Conservation (phyloP, 78 protist genomes). For the Dictyostelium intermedium region DNA sequence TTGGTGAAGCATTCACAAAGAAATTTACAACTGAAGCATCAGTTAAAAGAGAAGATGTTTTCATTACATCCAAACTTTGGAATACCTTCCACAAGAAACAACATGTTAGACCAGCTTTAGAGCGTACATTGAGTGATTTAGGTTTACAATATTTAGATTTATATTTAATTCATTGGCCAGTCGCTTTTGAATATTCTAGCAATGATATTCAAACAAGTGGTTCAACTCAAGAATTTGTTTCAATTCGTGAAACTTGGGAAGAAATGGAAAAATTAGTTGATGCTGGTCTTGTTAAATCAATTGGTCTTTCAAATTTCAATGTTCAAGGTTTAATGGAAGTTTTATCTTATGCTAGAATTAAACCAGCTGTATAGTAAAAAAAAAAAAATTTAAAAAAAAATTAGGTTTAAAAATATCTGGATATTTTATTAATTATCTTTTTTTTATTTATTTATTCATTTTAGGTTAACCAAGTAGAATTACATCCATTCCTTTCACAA, state of each 20-base stretch:
- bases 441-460: too few relatives aligned
- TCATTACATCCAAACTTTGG: slow-evolving; percentile 88
- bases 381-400: too few relatives aligned
- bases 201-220: not conserved
- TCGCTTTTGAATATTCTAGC: slow-evolving; percentile 54
- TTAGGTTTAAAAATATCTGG: too few relatives aligned
- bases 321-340: slow-evolving; percentile 42
- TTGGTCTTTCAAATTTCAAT: slow-evolving; percentile 82
- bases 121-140: slow-evolving; percentile 63
- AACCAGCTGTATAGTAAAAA: slow-evolving; percentile 77
- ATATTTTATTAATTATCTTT: too few relatives aligned
- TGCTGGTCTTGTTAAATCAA: slow-evolving; percentile 65
- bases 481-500: slow-evolving; percentile 85
- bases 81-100: slow-evolving; percentile 73
- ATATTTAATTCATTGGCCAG: slow-evolving; percentile 91
- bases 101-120: slow-evolving; percentile 76
- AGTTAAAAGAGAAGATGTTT: slow-evolving; percentile 84
- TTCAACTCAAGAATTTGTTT: slow-evolving; percentile 11
- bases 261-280: slow-evolving; percentile 89
- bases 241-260: slow-evolving; percentile 87
- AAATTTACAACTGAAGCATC: not conserved
- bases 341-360: slow-evolving; percentile 45
- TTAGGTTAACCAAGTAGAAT: slow-evolving; percentile 83
- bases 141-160: slow-evolving; percentile 87
- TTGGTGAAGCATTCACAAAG: slow-evolving; percentile 80